Evolutionary conservation across 2,329 filamentous ascomycete species (phyloP).

Genomic region (Penicillium sp.): DNA sequence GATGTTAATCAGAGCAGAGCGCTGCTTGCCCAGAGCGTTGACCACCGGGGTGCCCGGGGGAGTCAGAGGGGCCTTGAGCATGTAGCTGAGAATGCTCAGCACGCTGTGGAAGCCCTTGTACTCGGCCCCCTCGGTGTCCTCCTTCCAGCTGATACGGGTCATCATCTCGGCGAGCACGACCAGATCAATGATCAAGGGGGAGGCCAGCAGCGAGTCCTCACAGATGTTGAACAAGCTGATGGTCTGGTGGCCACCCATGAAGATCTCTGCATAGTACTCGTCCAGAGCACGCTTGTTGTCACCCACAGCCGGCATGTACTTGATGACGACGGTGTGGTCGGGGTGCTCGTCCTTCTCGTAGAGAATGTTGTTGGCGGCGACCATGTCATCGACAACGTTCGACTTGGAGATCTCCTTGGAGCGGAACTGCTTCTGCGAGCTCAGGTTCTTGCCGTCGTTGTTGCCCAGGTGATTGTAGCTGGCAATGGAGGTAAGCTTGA

Average conservation of each 20-base stretch:
- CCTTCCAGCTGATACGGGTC: conserved; percentile 95
- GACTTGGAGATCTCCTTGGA: conserved; percentile 99
- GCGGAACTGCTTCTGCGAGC: conserved; percentile 96
- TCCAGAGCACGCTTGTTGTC: conserved; percentile 99
- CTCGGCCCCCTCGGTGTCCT: conserved; percentile 63
- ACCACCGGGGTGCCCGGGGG: conserved; percentile 93
- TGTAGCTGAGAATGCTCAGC: conserved; percentile 96
- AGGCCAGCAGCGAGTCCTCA: conserved; percentile 95
- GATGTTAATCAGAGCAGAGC: conserved; percentile 92
- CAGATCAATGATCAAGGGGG: conserved; percentile 95
- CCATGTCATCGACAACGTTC: conserved; percentile 99
- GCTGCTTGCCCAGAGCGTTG: conserved; percentile 95
- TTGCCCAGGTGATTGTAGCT: conserved; percentile 99
- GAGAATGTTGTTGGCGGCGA: conserved; percentile 88
- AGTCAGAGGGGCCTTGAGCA: conserved; percentile 93
- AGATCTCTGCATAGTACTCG: conserved; percentile 99
- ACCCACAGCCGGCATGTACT: conserved; percentile 99
- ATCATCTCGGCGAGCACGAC: conserved; percentile 95
- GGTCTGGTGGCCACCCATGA: conserved; percentile 97
- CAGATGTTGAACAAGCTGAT: conserved; percentile 99
- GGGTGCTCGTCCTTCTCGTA: conserved; percentile 94
- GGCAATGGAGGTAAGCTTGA: conserved; percentile 97
- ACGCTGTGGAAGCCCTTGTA: conserved; percentile 97
- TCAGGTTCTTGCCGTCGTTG: conserved; percentile 98
- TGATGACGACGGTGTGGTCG: conserved; percentile 98